These are phyloP conservation scores for Rhizopogon hawkerae DNA, from an alignment of 1,284 basidiomycete genomes.

Conservation along the genomic window DNA sequence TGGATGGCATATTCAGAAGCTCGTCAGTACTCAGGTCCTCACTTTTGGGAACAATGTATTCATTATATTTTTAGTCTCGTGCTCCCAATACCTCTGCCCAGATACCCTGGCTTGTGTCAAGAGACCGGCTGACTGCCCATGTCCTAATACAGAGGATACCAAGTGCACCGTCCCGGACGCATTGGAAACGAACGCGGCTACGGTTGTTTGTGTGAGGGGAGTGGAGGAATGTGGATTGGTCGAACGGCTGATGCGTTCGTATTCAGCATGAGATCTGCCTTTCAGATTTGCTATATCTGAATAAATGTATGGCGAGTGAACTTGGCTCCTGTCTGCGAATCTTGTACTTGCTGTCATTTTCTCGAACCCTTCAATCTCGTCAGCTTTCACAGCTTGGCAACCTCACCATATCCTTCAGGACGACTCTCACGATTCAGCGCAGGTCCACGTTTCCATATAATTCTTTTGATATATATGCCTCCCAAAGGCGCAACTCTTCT, in stretches of 20 bases:
- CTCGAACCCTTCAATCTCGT: too few relatives aligned
- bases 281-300: neutral
- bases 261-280: conserved; percentile 5
- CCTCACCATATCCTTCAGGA: neutral
- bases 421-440: neutral
- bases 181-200: conserved; percentile 34
- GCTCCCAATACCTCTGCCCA: conserved; percentile 54
- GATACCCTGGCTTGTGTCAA: conserved; percentile 50
- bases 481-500: neutral
- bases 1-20: conserved; percentile 26
- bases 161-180: conserved; percentile 50
- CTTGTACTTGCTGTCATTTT: too few relatives aligned
- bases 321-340: neutral
- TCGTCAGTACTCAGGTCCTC: conserved; percentile 14
- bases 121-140: conserved; percentile 49
- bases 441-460: too few relatives aligned
- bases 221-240: conserved; percentile 42
- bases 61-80: conserved; percentile 36
- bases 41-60: neutral
- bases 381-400: too few relatives aligned
- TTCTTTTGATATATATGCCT: neutral
- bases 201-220: conserved; percentile 54
- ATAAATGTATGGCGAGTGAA: neutral
- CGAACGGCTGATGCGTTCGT: conserved; percentile 34
- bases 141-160: conserved; percentile 50